phyloP scores from a whole-genome alignment of 2,329 filamentous ascomycete genomes.

The Clarireedia homoeocarpa region DNA sequence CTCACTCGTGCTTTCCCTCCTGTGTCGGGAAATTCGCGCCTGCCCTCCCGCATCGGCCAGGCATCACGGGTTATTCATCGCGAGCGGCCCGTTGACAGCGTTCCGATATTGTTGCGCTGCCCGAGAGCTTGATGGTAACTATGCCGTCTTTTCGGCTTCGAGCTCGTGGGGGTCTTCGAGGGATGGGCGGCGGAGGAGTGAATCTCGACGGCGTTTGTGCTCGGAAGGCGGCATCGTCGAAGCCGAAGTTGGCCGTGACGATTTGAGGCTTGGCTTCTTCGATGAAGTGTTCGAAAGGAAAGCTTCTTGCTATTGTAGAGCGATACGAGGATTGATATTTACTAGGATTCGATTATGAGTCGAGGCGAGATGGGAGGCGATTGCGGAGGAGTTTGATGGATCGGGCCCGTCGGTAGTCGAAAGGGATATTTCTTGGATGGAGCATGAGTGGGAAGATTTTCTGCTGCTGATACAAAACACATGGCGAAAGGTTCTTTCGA shows the following conservation, averaged over 20 bases:
- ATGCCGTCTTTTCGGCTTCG: slow-evolving; percentile 63
- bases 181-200: slow-evolving; percentile 47
- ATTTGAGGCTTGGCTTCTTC: slow-evolving; percentile 37
- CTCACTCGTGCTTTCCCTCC: slow-evolving; percentile 80
- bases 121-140: slow-evolving; percentile 61
- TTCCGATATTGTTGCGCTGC: slow-evolving; percentile 62
- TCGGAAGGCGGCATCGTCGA: slow-evolving; percentile 63
- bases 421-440: slow-evolving; percentile 52
- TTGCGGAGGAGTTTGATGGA: slow-evolving; percentile 32
- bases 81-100: slow-evolving; percentile 88
- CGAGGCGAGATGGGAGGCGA: slow-evolving; percentile 45
- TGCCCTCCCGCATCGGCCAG: slow-evolving; percentile 58
- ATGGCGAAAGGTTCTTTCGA: slow-evolving; percentile 52
- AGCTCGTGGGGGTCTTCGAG: slow-evolving; percentile 48
- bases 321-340: too few relatives aligned
- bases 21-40: slow-evolving; percentile 77
- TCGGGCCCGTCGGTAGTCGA: slow-evolving; percentile 47
- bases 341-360: slow-evolving; percentile 29
- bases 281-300: slow-evolving; percentile 47
- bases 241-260: slow-evolving; percentile 49
- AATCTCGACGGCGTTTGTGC: slow-evolving; percentile 52
- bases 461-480: slow-evolving; percentile 49
- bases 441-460: slow-evolving; percentile 33
- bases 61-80: slow-evolving; percentile 92
- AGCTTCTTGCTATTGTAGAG: slow-evolving; percentile 58